Conservation (phyloP, 1,284 basidiomycete genomes). For the Tilletia indica region DNA sequence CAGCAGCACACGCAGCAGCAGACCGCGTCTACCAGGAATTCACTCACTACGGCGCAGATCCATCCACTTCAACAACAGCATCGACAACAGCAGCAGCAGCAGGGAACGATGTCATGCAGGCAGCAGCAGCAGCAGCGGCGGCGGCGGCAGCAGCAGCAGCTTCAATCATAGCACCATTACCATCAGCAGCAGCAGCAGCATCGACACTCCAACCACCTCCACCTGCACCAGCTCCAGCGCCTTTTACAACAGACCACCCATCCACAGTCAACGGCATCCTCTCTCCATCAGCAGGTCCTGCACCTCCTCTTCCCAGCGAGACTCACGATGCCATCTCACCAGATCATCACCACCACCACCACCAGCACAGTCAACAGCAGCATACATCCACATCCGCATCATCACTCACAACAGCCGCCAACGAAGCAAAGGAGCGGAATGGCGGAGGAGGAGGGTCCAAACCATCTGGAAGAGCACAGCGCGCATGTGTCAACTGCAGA, state of each 20-base stretch:
- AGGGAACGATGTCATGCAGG: not conserved
- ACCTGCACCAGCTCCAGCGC: not conserved
- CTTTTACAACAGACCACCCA: not conserved
- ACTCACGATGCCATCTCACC: not conserved
- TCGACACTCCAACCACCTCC: not conserved
- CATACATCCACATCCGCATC: not conserved
- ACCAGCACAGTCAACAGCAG: not conserved
- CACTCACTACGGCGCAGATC: not conserved
- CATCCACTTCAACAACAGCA: not conserved
- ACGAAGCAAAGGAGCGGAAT: not conserved
- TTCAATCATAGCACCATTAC: not conserved
- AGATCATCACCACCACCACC: not conserved
- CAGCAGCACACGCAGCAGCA: slow-evolving; percentile 1
- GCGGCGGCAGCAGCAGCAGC: slow-evolving; percentile 3
- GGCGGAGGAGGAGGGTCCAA: not conserved
- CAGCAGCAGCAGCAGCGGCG: not conserved
- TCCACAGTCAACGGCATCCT: not conserved
- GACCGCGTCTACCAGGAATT: slow-evolving; percentile 15
- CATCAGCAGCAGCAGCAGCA: not conserved
- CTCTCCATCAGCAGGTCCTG: not conserved
- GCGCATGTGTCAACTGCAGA: slow-evolving; percentile 13
- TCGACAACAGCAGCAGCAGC: not conserved
- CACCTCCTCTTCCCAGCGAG: not conserved
- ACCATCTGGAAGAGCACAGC: not conserved
- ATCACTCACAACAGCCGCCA: not conserved